Evolutionary conservation across 192 early-diverging fungal species (phyloP).

Genomic region (Coemansia sp.): DNA sequence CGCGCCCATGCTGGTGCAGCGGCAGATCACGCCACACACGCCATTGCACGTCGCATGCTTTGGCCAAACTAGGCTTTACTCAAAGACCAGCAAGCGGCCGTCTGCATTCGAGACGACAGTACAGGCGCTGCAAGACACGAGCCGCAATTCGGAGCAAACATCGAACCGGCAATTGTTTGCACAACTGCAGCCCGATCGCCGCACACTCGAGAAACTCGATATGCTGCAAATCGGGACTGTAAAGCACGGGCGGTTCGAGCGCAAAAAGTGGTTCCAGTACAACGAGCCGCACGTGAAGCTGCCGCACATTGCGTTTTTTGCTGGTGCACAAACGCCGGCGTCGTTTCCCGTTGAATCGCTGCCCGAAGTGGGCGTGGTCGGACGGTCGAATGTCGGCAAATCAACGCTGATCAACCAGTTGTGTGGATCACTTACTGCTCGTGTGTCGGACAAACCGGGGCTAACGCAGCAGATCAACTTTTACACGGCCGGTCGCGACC

Average conservation of each 20-base stretch:
- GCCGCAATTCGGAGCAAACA: constrained; percentile 4
- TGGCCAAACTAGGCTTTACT: background rate
- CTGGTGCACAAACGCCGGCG: constrained; percentile 36
- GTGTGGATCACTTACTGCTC: constrained; percentile 60
- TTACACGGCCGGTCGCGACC: constrained; percentile 62
- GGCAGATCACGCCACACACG: constrained; percentile 8
- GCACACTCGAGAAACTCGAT: constrained; percentile 43
- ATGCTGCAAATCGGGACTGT: constrained; percentile 43
- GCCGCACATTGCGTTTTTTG: constrained; percentile 51
- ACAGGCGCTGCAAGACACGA: constrained; percentile 24
- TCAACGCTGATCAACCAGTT: constrained; percentile 73
- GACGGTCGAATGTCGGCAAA: constrained; percentile 80
- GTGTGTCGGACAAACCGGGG: constrained; percentile 71
- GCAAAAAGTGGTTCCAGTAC: constrained; percentile 51
- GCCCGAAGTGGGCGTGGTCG: constrained; percentile 57
- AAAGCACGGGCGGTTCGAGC: constrained; percentile 44
- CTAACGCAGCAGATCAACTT: constrained; percentile 82
- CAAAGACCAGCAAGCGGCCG: background rate
- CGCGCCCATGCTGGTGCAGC: background rate
- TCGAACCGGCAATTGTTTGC: constrained; percentile 51
- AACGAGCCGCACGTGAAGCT: constrained; percentile 42
- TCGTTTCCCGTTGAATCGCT: constrained; percentile 47
- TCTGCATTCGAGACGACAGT: constrained; percentile 27
- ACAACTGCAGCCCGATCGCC: constrained; percentile 30
- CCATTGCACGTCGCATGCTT: background rate